Conservation (phyloP, 2,329 filamentous ascomycete genomes). For the Teratosphaeria viscida region DNA sequence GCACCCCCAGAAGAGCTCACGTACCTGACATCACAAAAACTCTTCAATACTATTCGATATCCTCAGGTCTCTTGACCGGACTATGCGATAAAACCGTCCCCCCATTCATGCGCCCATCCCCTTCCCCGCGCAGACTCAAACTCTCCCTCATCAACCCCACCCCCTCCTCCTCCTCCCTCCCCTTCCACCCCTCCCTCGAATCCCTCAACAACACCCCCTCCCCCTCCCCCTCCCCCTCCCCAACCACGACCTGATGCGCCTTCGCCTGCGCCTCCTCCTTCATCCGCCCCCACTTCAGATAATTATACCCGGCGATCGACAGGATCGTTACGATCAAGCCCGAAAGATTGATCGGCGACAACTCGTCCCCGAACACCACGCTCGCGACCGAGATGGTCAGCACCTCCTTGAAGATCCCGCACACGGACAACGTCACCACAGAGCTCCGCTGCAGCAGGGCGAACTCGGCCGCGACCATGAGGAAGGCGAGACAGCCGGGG, state of each 20-base stretch:
- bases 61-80: slow-evolving; percentile 36
- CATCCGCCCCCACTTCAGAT: slow-evolving; percentile 88
- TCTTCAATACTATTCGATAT: slow-evolving; percentile 21
- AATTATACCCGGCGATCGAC: slow-evolving; percentile 86
- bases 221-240: slow-evolving; percentile 29
- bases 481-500: slow-evolving; percentile 81
- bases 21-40: not conserved
- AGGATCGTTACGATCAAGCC: slow-evolving; percentile 76
- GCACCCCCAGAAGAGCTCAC: not conserved
- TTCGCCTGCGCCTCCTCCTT: slow-evolving; percentile 55
- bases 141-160: slow-evolving; percentile 6
- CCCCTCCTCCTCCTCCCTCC: slow-evolving; percentile 3
- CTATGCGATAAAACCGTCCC: slow-evolving; percentile 10
- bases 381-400: slow-evolving; percentile 87
- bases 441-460: slow-evolving; percentile 88
- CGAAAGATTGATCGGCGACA: slow-evolving; percentile 78
- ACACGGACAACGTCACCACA: slow-evolving; percentile 91
- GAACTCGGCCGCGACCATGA: slow-evolving; percentile 95
- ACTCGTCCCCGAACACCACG: slow-evolving; percentile 74
- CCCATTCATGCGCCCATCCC: not conserved
- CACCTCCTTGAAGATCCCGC: slow-evolving; percentile 97
- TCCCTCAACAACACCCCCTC: slow-evolving; percentile 18
- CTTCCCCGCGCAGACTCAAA: slow-evolving; percentile 2
- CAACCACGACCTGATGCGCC: slow-evolving; percentile 30
- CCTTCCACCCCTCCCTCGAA: slow-evolving; percentile 5